Base-by-base conservation (phyloP, 2,329 filamentous ascomycete species). In the Fusarium liriodendri region DNA sequence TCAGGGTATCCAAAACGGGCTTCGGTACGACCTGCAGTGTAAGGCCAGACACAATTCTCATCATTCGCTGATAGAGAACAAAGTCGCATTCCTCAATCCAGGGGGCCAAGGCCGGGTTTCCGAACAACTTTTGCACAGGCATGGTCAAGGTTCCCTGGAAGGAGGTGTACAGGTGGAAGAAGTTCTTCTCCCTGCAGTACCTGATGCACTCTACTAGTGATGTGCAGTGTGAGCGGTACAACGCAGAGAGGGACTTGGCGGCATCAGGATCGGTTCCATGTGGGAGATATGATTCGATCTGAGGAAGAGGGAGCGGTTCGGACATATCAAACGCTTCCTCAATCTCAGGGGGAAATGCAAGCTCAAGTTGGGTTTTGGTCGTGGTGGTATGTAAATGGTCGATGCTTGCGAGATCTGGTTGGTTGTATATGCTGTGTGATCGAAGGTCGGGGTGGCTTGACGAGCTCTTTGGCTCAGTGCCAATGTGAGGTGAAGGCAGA, bases 61-160 rank as follows among this genome's bases (percentile, higher is more conserved):
- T 95, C 93, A 98, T 98, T 76, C 95, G 95, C 82, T 98, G 95
- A 81, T 99, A 99, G 85, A 98, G 94, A 37, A 96, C 89, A 84
- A 97, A 97, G 82, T 99, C 97, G 80, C 95, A 98, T 81, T 97
- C 93, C 80, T 97, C 94, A 70, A 99, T 97, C 97, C 97, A 99
- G 2, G 93, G 89, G 4, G 95, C 94, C 64, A 98, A 86, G 64
- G 91, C 92, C 3, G 93, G 91, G 78, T 97, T 91, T 16, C 92
- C 91, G 78, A 99, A 93, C 3, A 99, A 85, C 82, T 97, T 98
- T 82, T 98, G 95, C 4, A 98, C 96, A 7, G 97, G 97, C 83
- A 98, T 97, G 1, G 97, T 99, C 78, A 99, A 89, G 2, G 95
- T 98, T 64, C 97, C 97, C 79, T 98, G 95, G 82, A 99, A 98